Evolutionary conservation across 1,284 basidiomycete genomes (phyloP), one percentile per base, ranked within the genome.

Genomic region (Ustilago tritici): DNA sequence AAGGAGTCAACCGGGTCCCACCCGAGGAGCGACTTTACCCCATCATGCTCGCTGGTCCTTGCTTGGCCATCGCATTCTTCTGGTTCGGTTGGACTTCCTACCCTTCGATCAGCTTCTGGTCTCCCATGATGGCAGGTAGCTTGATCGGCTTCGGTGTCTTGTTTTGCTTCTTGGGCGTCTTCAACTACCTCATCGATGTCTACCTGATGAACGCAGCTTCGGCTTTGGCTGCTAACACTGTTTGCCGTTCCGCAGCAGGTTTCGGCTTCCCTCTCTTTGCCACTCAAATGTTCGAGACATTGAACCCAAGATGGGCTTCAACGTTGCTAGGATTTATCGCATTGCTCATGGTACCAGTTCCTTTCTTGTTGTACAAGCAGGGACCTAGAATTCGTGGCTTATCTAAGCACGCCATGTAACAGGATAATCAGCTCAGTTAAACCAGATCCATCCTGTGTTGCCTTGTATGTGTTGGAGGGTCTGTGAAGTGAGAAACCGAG

Each of bases 251-350:
- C 3, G 85, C 89, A 3, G 89, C 91, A 60, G 92, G 91, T 4
- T 90, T 90, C 1, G 88, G 86, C 0, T 86, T 87, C 83, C 88
- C 89, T 0, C 80, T 89, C 3, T 89, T 90, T 69, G 88, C 89
- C 0, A 40, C 63, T 1, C 88, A 89, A 68, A 89, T 90, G 89
- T 90, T 87, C 83, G 69, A 86, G 7, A 86, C 78, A 17, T 84
- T 94, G 5, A 92, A 92, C 1, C 90, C 92, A 0, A 91, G 92
- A 0, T 93, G 93, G 8, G 92, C 92, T 0, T 92, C 91, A 0
- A 91, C 91, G 12, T 87, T 94, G n/a, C 86, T 94, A 7, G 93
- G 91, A 0, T 92, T 92, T 6, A 83, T 94, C 32, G 89, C 91
- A 57, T 89, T 90, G 7, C 68, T 91, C 19, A 90, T 92, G 89